A percentile compares a stretch with the other conserved stretches of the same genome.
These are phyloP conservation scores for Cladosporium velox DNA, from an alignment of 2,329 filamentous ascomycete species.

Conservation along the genomic window DNA sequence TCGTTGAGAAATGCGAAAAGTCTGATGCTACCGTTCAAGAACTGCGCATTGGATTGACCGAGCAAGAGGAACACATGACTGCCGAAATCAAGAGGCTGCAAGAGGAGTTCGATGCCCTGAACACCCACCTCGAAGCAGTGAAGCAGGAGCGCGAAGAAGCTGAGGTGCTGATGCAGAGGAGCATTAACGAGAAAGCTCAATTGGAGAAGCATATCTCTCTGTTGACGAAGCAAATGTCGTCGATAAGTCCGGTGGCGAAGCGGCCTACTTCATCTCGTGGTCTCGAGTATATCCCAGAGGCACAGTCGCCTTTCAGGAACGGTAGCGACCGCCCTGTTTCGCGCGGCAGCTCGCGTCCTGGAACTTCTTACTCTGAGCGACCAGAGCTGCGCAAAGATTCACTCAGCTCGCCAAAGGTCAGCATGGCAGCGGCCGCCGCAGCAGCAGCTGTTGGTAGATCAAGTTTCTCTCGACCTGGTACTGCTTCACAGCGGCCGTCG, in stretches of 20 bases:
- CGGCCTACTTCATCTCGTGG: constrained; percentile 25
- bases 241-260: not conserved
- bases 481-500: constrained; percentile 3
- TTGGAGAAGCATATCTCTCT: constrained; percentile 34
- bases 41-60: constrained; percentile 5
- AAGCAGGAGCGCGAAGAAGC: constrained; percentile 31
- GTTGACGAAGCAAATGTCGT: constrained; percentile 29
- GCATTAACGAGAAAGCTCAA: constrained; percentile 32
- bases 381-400: constrained; percentile 1
- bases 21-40: not conserved
- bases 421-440: constrained; percentile 16
- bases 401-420: constrained; percentile 8
- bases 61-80: constrained; percentile 6
- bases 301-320: not conserved
- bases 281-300: constrained; percentile 22
- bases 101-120: constrained; percentile 27
- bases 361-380: constrained; percentile 13
- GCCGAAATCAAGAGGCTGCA: constrained; percentile 23
- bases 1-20: constrained; percentile 3
- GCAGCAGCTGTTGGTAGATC: constrained; percentile 13
- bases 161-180: constrained; percentile 27
- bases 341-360: constrained; percentile 9
- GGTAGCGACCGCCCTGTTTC: constrained; percentile 14
- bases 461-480: not conserved
- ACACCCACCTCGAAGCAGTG: constrained; percentile 26